Base-by-base conservation (phyloP, 1,284 basidiomycete species). In the Puccinia novopanici region DNA sequence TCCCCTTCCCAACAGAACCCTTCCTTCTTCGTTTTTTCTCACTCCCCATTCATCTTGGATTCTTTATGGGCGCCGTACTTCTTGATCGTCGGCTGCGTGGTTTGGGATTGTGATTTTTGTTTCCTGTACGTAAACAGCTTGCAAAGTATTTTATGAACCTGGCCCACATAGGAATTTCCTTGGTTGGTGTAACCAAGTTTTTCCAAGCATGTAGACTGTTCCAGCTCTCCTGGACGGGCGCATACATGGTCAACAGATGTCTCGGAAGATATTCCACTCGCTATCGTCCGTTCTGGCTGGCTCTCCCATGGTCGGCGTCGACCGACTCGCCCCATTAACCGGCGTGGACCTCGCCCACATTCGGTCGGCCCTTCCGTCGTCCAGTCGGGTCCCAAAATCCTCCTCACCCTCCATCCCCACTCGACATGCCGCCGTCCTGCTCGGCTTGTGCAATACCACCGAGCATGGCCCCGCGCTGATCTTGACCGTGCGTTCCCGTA, bases 401-500 rank as follows among this genome's bases (percentile, higher is more conserved):
- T 45, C 75, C 19, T 30, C 22, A n/a, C 24, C 52, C 59, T 30
- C 50, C 27, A 10, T 0, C 4, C 8, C 68, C 15, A 71, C 24
- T 52, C 30, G 65, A 54, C 75, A 78, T 50, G 75, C 75, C 48
- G 65, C 75, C 2, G 75, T 78, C 48, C 52, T 78, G 30, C 34
- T 78, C 30, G 63, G 48, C 3, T 50, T 78, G 50, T 70, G 24
- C 34, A 78, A 78, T 40, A 40, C 17, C 22, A 3, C 8, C 34
- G n/a, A 65, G 12, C 30, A 42, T 27, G 37, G 52, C 19, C 75
- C 75, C 17, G 57, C 27, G 0, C 19, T 78, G 30, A 57, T 78
- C 34, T 65, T 78, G 27, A 78, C 75, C 17, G 52, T 78, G 19
- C 61, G 75, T 4, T 61, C 75, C 8, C 75, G 24, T 24, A 57